Evolutionary conservation across 495 filamentous ascomycete genomes (phyloP).

Genomic region (Gamarada debralockiae): DNA sequence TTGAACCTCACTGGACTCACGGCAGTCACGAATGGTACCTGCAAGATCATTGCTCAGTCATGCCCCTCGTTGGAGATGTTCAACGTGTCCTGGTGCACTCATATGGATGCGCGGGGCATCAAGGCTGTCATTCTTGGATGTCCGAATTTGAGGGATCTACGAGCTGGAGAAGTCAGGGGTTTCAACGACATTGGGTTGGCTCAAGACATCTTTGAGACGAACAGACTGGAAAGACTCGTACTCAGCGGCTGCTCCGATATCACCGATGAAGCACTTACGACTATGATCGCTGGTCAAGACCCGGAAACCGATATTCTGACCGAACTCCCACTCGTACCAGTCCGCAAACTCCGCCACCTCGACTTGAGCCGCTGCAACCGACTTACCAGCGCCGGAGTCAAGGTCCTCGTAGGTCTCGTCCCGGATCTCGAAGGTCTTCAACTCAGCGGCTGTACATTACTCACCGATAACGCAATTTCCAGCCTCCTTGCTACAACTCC

Average conservation of each 20-base stretch:
- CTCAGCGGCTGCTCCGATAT: slow-evolving; percentile 73
- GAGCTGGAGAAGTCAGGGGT: slow-evolving; percentile 76
- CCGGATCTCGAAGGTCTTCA: slow-evolving; percentile 80
- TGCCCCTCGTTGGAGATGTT: slow-evolving; percentile 78
- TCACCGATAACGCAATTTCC: slow-evolving; percentile 71
- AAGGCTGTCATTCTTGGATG: slow-evolving; percentile 69
- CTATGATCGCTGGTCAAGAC: slow-evolving; percentile 68
- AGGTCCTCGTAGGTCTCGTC: slow-evolving; percentile 64
- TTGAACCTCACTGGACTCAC: slow-evolving; percentile 81
- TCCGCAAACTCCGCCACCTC: slow-evolving; percentile 77
- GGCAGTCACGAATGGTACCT: slow-evolving; percentile 76
- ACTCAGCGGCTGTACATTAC: slow-evolving; percentile 62
- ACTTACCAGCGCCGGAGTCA: slow-evolving; percentile 68
- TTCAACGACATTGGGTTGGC: slow-evolving; percentile 71
- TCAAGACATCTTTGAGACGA: slow-evolving; percentile 68
- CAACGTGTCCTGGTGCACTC: slow-evolving; percentile 88
- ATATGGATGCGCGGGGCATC: slow-evolving; percentile 80
- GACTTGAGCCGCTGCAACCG: slow-evolving; percentile 75
- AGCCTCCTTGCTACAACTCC: slow-evolving; percentile 72
- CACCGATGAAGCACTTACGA: slow-evolving; percentile 64
- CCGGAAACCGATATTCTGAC: slow-evolving; percentile 77
- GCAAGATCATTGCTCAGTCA: slow-evolving; percentile 80
- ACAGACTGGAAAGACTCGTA: slow-evolving; percentile 75
- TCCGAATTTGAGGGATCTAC: slow-evolving; percentile 67
- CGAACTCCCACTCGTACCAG: slow-evolving; percentile 68